phyloP scores from a whole-genome alignment of 306 rosid species.

The Coriaria nepalensis region DNA sequence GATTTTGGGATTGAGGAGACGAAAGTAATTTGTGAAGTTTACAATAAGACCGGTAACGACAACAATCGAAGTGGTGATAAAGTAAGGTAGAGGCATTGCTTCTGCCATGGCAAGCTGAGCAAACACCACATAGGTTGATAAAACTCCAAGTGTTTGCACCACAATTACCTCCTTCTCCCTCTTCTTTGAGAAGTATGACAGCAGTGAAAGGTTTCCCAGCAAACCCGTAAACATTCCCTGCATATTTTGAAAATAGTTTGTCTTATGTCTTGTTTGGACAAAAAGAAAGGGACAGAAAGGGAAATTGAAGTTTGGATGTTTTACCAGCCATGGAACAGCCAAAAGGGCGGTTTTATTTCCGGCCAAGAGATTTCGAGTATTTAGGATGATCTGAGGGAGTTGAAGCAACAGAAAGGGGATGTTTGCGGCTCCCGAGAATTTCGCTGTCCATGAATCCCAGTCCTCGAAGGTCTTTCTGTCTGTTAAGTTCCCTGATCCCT shows the following conservation, averaged over 20 bases:
- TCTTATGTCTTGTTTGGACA: background rate
- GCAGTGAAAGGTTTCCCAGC: conserved; percentile 76
- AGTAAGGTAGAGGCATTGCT: conserved; percentile 71
- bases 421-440: conserved; percentile 73
- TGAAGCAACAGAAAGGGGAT: conserved; percentile 71
- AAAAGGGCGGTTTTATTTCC: conserved; percentile 59
- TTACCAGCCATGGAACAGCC: conserved; percentile 82
- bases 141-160: conserved; percentile 68
- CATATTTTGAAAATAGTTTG: conserved; percentile 11
- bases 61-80: conserved; percentile 42
- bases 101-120: conserved; percentile 69
- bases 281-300: conserved; percentile 3
- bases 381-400: conserved; percentile 75
- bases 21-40: conserved; percentile 64
- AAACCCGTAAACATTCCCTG: conserved; percentile 81
- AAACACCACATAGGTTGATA: conserved; percentile 48
- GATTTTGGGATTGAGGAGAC: conserved; percentile 41
- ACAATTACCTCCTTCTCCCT: conserved; percentile 74
- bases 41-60: conserved; percentile 58
- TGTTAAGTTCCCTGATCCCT: conserved; percentile 38
- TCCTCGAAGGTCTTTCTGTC: conserved; percentile 34
- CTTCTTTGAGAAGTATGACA: conserved; percentile 82
- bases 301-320: background rate
- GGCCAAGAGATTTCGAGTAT: conserved; percentile 55
- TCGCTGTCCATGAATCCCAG: conserved; percentile 73